Conservation (phyloP, 257 asterid genomes). For the Solanum etuberosum region DNA sequence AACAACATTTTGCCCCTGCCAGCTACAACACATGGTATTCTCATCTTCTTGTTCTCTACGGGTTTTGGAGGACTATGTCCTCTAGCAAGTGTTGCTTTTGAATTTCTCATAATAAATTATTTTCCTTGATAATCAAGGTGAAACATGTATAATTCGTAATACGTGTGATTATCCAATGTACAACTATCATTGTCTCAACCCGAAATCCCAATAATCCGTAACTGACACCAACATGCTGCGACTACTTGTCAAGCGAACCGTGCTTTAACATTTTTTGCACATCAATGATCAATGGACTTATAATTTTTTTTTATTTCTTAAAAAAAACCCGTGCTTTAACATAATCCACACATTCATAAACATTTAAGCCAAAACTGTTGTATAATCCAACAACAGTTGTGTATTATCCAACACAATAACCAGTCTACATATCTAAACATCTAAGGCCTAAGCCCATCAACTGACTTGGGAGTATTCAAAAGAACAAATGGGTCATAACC, state of each 20-base stretch:
- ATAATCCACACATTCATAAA: background rate
- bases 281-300: too few relatives aligned
- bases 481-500: background rate
- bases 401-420: background rate
- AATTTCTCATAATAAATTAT: background rate
- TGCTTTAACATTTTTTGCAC: background rate
- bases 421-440: background rate
- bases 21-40: slow-evolving; percentile 48
- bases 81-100: slow-evolving; percentile 4
- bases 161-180: background rate
- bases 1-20: slow-evolving; percentile 32
- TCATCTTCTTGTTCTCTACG: slow-evolving; percentile 15
- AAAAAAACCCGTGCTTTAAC: background rate
- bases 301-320: too few relatives aligned
- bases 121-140: background rate
- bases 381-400: background rate
- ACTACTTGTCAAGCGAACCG: background rate
- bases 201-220: background rate
- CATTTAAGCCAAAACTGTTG: background rate
- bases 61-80: slow-evolving; percentile 5
- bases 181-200: background rate
- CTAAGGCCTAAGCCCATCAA: background rate
- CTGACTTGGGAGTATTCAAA: background rate
- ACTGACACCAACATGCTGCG: background rate
- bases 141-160: background rate